Percentiles rank a stretch among this genome's conserved stretches.
Evolutionary conservation across 805 yeast species (phyloP).

Genomic region (Spathaspora sp.): DNA sequence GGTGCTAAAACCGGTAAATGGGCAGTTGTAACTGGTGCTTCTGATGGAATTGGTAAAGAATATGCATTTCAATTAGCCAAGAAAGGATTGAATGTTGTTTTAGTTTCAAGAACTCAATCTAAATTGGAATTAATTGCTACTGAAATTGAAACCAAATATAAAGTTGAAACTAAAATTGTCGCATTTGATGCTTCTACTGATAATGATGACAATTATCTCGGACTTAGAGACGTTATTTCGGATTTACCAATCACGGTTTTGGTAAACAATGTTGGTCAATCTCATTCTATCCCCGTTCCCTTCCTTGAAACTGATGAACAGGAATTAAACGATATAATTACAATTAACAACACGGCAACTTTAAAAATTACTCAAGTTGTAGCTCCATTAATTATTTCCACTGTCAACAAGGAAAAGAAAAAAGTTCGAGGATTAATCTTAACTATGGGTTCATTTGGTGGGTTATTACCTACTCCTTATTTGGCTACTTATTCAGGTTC

Average conservation of each 20-base stretch:
- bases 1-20: slow-evolving; percentile 74
- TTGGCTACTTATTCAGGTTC: slow-evolving; percentile 95
- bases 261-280: slow-evolving; percentile 90
- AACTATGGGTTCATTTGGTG: slow-evolving; percentile 97
- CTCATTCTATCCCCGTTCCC: slow-evolving; percentile 94
- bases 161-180: slow-evolving; percentile 59
- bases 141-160: slow-evolving; percentile 57
- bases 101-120: slow-evolving; percentile 79
- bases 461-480: slow-evolving; percentile 86
- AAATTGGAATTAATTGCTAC: slow-evolving; percentile 66
- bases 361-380: slow-evolving; percentile 78
- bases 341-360: slow-evolving; percentile 83
- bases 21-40: slow-evolving; percentile 97
- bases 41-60: slow-evolving; percentile 97
- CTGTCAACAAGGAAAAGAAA: slow-evolving; percentile 41
- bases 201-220: slow-evolving; percentile 50
- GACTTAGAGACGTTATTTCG: slow-evolving; percentile 44
- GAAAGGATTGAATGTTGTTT: slow-evolving; percentile 76
- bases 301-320: slow-evolving; percentile 72
- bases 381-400: slow-evolving; percentile 61
- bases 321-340: slow-evolving; percentile 77
- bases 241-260: slow-evolving; percentile 67
- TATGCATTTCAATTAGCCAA: slow-evolving; percentile 81
- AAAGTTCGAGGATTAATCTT: slow-evolving; percentile 69
- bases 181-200: slow-evolving; percentile 80